A percentile compares a stretch with the other conserved stretches of the same genome.
Evolutionary conservation across 805 yeast genomes (phyloP).

Genomic region (Metschnikowia vanudenii): DNA sequence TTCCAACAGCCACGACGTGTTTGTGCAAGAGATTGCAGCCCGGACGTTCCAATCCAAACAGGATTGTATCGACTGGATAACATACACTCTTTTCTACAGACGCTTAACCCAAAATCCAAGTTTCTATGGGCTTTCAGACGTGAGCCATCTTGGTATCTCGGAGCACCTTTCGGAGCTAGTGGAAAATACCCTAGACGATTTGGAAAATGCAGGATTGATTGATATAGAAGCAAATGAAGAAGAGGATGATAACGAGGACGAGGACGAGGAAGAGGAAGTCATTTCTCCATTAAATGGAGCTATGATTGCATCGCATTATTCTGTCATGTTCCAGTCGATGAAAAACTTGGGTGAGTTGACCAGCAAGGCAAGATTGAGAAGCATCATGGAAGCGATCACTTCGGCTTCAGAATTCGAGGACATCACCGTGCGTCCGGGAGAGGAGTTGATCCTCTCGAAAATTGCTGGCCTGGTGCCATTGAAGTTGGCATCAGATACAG

Average conservation of each 20-base stretch:
- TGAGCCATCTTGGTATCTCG: constrained; percentile 66
- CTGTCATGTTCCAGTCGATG: constrained; percentile 64
- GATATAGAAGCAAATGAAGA: constrained; percentile 48
- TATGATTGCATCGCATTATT: constrained; percentile 72
- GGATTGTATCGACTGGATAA: constrained; percentile 88
- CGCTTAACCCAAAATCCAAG: constrained; percentile 82
- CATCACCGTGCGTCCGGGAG: constrained; percentile 62
- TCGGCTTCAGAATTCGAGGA: constrained; percentile 70
- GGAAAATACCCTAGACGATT: constrained; percentile 65
- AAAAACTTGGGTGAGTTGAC: constrained; percentile 56
- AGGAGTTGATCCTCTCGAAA: constrained; percentile 45
- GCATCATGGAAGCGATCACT: constrained; percentile 62
- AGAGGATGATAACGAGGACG: constrained; percentile 35
- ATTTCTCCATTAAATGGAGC: constrained; percentile 68
- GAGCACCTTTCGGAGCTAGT: constrained; percentile 81
- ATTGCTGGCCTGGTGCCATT: constrained; percentile 64
- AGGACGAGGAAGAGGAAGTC: constrained; percentile 34
- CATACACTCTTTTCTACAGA: constrained; percentile 79
- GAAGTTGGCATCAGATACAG: constrained; percentile 37
- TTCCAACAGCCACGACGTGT: constrained; percentile 58
- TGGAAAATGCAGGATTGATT: constrained; percentile 58
- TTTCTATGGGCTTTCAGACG: constrained; percentile 75
- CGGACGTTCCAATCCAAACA: constrained; percentile 65
- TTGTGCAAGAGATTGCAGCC: constrained; percentile 72
- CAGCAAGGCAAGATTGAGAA: constrained; percentile 55